Percentiles rank a stretch among this genome's conserved stretches.
Conservation (phyloP, 352 stramenopile species). For the Thalassiosira delicatula region DNA sequence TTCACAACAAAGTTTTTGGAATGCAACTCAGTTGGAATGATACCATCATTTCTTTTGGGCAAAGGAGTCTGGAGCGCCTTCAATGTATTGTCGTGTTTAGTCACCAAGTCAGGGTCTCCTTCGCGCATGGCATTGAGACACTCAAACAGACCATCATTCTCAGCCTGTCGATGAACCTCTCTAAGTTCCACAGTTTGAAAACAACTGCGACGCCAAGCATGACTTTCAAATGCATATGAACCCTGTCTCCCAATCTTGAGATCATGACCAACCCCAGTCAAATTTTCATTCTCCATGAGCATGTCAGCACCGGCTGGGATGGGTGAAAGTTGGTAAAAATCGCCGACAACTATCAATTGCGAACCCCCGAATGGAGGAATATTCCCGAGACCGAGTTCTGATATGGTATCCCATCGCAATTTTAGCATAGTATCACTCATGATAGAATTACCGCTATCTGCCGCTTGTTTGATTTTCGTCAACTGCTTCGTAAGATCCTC, state of each 20-base stretch:
- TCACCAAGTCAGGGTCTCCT: constrained; percentile 26
- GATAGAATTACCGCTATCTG: constrained; percentile 9
- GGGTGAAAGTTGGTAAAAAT: constrained; percentile 96
- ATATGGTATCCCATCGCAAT: constrained; percentile 49
- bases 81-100: constrained; percentile 28
- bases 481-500: constrained; percentile 25
- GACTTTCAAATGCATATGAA: constrained; percentile 51
- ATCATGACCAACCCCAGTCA: constrained; percentile 39
- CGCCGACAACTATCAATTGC: constrained; percentile 93
- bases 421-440: constrained; percentile 47
- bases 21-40: constrained; percentile 81
- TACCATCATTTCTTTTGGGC: constrained; percentile 38
- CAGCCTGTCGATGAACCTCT: constrained; percentile 80
- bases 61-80: constrained; percentile 38
- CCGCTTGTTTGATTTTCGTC: constrained; percentile 45
- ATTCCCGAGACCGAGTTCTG: constrained; percentile 41
- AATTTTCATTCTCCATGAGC: constrained; percentile 37
- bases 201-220: constrained; percentile 37
- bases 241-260: constrained; percentile 34
- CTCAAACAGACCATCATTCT: constrained; percentile 64
- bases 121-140: constrained; percentile 67
- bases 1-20: constrained; percentile 80
- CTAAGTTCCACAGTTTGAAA: constrained; percentile 47
- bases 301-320: constrained; percentile 66
- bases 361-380: constrained; percentile 88